Base-by-base conservation (phyloP, 495 filamentous ascomycete genomes). In the Schizothecium vesticola region DNA sequence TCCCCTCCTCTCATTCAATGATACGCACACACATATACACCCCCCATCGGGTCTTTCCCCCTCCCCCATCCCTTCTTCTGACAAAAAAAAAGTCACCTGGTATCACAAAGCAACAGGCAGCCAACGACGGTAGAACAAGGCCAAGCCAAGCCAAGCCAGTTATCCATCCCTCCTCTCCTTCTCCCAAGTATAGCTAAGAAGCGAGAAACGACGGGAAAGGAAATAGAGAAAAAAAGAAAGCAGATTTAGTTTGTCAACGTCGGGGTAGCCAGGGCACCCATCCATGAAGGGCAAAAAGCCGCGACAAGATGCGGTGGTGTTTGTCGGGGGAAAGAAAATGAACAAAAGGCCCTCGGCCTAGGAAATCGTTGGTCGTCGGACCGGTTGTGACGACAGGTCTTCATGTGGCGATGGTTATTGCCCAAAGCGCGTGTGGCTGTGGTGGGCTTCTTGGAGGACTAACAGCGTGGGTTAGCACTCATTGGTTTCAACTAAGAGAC, bases 361-460 rank as follows among this genome's bases (percentile, higher is more conserved):
- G 43, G 43, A 63, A 68, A 68, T 13, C 25, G n/a, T 11, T 22
- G 55, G 61, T 64, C 55, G 61, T 64, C 67, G 58, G 67, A 68
- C 60, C 28, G 55, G 22, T 66, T n/a, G 22, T 8, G 21, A 26
- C 58, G 56, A 57, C n/a, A 36, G 22, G 26, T 62, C 28, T 8
- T 23, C n/a, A 1, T 24, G 31, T 24, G 23, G 55, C 21, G 60
- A 51, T 0, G 16, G 25, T 77, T 71, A 81, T 68, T 77, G 77
- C 23, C 78, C 75, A 67, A 78, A 78, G 33, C 71, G 75, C 5
- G 73, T 75, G 67, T 82, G 81, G n/a, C 25, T 75, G 65, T 79
- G 76, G 70, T 85, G 81, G 29, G 81, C 78, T 69, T 85, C 81
- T 80, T 82, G 79, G 21, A 85, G 79, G 65, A 79, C 82, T 84